phyloP scores from a whole-genome alignment of 208 protist genomes.

The Leptomonas pyrrhocoris region DNA sequence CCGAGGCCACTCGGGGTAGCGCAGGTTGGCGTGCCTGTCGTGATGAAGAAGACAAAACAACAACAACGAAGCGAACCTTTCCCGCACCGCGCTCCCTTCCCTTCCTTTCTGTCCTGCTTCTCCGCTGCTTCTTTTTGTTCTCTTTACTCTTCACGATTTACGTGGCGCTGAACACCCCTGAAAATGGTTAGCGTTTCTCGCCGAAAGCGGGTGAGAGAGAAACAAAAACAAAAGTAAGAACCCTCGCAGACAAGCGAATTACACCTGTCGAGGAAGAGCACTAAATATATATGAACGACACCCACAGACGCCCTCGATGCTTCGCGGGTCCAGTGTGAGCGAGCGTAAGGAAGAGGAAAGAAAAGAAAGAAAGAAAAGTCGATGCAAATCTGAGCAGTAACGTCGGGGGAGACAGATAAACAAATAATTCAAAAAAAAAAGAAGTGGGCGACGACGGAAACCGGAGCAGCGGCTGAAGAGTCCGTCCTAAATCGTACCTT shows the following conservation, averaged over 20 bases:
- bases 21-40: too few relatives aligned
- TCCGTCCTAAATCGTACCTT: background rate
- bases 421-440: background rate
- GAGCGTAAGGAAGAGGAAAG: background rate
- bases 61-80: too few relatives aligned
- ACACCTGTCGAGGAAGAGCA: background rate
- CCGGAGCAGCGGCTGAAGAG: background rate
- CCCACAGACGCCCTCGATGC: background rate
- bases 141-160: too few relatives aligned
- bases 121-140: too few relatives aligned
- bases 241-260: constrained; percentile 11
- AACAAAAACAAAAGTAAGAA: background rate
- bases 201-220: background rate
- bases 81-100: too few relatives aligned
- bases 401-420: background rate
- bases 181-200: too few relatives aligned
- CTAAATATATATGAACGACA: background rate
- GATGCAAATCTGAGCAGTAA: too few relatives aligned
- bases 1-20: too few relatives aligned
- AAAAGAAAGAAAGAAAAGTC: constrained; percentile 7
- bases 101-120: too few relatives aligned
- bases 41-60: background rate
- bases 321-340: background rate
- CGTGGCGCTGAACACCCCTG: too few relatives aligned
- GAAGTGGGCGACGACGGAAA: background rate